phyloP scores from a whole-genome alignment of 192 early-diverging fungal species.

The Powellomyces hirtus region DNA sequence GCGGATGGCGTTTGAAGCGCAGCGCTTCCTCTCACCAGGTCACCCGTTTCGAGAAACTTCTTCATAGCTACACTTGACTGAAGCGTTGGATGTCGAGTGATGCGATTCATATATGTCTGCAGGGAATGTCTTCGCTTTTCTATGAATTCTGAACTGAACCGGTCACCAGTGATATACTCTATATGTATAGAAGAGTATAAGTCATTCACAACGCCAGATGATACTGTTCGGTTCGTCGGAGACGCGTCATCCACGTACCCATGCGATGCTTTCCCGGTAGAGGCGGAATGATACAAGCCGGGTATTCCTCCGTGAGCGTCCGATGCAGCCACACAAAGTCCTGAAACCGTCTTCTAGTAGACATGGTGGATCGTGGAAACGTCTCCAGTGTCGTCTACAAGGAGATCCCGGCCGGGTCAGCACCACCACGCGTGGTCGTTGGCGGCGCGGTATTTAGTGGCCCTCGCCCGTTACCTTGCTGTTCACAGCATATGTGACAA shows the following conservation, averaged over 20 bases:
- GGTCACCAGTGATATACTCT: conserved; percentile 94
- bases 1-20: not conserved
- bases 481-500: conserved; percentile 79
- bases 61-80: conserved; percentile 66
- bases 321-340: conserved; percentile 91
- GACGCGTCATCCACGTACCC: conserved; percentile 48
- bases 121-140: conserved; percentile 71
- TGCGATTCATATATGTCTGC: conserved; percentile 80
- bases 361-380: conserved; percentile 51
- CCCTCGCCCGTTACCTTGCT: conserved; percentile 69
- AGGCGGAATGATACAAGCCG: conserved; percentile 82
- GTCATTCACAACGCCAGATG: not conserved
- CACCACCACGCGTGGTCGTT: no score
- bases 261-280: conserved; percentile 89
- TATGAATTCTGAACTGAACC: conserved; percentile 91
- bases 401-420: no score
- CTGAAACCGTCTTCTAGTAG: conserved; percentile 86
- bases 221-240: not conserved
- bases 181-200: not conserved
- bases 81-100: conserved; percentile 78
- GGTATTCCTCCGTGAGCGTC: conserved; percentile 69
- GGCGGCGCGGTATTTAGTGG: no score
- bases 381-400: conserved; percentile 61
- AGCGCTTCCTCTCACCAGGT: conserved; percentile 52
- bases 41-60: conserved; percentile 80